These are phyloP conservation scores for Coffea canephora DNA, from an alignment of 257 asterid species.

Conservation along the genomic window DNA sequence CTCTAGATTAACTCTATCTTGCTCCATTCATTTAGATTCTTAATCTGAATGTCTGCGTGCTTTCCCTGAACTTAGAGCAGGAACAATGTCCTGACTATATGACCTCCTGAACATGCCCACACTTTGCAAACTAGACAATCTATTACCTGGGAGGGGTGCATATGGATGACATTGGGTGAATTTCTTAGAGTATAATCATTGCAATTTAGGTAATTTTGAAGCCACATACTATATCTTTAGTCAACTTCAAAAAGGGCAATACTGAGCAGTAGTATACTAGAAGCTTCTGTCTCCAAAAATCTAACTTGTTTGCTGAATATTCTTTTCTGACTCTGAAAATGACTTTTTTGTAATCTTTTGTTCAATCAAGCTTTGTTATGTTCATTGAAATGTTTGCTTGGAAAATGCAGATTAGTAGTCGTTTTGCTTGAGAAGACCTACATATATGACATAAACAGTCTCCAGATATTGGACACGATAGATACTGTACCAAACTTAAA, in stretches of 20 bases:
- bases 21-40: neutral
- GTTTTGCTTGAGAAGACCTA: constrained; percentile 73
- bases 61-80: neutral
- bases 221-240: neutral
- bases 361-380: neutral
- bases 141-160: neutral
- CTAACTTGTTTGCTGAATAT: neutral
- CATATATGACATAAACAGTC: constrained; percentile 69
- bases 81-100: neutral
- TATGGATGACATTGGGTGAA: neutral
- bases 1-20: neutral
- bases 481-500: constrained; percentile 77
- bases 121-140: neutral
- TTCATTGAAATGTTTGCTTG: constrained; percentile 2
- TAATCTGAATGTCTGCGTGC: neutral
- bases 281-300: neutral
- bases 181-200: neutral
- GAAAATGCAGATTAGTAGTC: constrained; percentile 72
- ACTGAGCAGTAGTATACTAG: neutral
- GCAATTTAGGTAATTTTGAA: neutral
- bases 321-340: neutral
- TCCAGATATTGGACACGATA: constrained; percentile 64
- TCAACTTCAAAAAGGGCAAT: neutral
- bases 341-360: neutral
- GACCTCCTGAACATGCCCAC: neutral